Evolutionary conservation across 768 basidiomycete genomes (phyloP), one percentile per base, ranked within the genome.

Genomic region (Mycena galericulata): DNA sequence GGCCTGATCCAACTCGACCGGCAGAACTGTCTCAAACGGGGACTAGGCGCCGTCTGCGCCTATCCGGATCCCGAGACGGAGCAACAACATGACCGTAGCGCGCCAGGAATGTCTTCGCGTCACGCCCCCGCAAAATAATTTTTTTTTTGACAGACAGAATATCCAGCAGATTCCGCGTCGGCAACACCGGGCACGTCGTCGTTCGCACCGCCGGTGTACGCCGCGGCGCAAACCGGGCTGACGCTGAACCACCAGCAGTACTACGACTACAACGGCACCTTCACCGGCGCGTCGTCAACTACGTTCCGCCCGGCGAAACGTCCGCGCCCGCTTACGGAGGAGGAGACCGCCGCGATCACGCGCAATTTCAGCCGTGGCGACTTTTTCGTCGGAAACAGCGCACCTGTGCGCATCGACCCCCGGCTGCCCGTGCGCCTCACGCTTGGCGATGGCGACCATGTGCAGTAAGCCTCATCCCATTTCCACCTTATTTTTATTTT

Each of bases 1-100:
- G 34, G 14, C 34, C 14, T 34, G 32, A 36, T 34, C 32, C n/a
- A 41, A 22, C 22, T 7, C 24, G 5, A n/a, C n/a, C 22, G 24
- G 26, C 78, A 94, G 93, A 93, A 90, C 78, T 94, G 93, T 74
- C 84, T 94, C 75, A 94, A 94, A 80, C 88, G 93, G 60, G 93
- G 93, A 22, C 83, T 93, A 60, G 92, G 90, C 29, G 79, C 85
- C 3, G 78, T 85, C 20, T 94, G 93, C 75, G 83, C 91, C 17
- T 94, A 94, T 77, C 92, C 93, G 26, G 93, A 94, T 78, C 92
- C 92, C 38, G 92, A 94, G 81, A 79, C 59, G 64, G 86, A 86
- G 69, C 81, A 81, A 45, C 54, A 76, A 30, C 82, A 84, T 65
- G 84, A 85, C 49, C 65, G 59, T 34, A 51, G 50, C 50, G 57